A percentile compares a stretch with the other conserved stretches of the same genome.
phyloP scores from a whole-genome alignment of 768 basidiomycete genomes.

The Lactarius deliciosus region DNA sequence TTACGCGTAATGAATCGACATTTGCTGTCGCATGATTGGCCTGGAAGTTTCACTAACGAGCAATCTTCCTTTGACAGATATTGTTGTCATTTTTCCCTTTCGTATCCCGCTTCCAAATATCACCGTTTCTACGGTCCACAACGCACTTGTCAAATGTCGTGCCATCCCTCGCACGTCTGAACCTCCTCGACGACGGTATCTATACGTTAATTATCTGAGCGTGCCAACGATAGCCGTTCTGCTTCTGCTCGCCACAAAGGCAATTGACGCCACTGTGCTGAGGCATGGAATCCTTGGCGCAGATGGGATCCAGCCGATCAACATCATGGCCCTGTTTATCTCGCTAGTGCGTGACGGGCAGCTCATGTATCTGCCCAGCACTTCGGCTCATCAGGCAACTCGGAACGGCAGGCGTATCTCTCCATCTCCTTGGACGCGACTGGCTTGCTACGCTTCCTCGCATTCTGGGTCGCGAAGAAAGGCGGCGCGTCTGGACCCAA shows the following conservation, averaged over 20 bases:
- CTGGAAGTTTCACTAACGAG: background rate
- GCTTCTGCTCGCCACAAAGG: slow-evolving; percentile 34
- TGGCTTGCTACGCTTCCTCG: slow-evolving; percentile 81
- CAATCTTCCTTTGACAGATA: slow-evolving; percentile 14
- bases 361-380: background rate
- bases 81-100: slow-evolving; percentile 30
- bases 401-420: slow-evolving; percentile 61
- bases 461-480: slow-evolving; percentile 78
- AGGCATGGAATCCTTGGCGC: slow-evolving; percentile 77
- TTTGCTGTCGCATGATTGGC: background rate
- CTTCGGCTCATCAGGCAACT: background rate
- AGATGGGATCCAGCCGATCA: slow-evolving; percentile 82
- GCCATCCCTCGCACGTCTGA: slow-evolving; percentile 11
- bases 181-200: slow-evolving; percentile 18
- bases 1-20: background rate
- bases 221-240: slow-evolving; percentile 36
- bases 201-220: slow-evolving; percentile 36
- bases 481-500: slow-evolving; percentile 71
- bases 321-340: slow-evolving; percentile 91
- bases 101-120: slow-evolving; percentile 22
- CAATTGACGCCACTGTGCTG: slow-evolving; percentile 45
- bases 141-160: slow-evolving; percentile 23
- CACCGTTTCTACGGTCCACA: background rate
- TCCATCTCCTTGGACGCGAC: slow-evolving; percentile 89
- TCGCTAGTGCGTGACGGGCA: slow-evolving; percentile 53